Base-by-base conservation (phyloP, 163 green algal genomes). In the Chloromonas sp. region DNA sequence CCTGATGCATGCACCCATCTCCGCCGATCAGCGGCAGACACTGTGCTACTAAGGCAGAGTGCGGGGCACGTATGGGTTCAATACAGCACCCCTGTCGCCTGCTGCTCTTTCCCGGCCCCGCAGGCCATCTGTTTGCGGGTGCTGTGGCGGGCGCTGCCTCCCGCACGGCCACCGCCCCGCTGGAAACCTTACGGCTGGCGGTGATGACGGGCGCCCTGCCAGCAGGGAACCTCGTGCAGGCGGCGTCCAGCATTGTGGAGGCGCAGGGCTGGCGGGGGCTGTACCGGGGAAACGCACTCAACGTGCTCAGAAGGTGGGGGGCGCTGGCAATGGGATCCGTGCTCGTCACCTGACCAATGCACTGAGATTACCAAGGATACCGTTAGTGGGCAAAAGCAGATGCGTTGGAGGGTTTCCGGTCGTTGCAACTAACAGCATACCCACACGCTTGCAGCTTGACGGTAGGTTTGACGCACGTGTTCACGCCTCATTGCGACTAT, bases 261-360 rank as follows among this genome's bases (percentile, higher is more conserved):
- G 62, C 57, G 3, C 77, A 83, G 3, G 94, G 94, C 14, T 92
- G 90, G 87, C 81, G n/a, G 0, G 92, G 85, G 0, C 88, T 98
- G 61, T 98, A 93, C 91, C 88, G 87, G 5, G 95, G 95, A 83
- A 98, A 98, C 86, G 76, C 89, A 36, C 86, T 94, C 58, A 98
- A 97, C 84, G 93, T 97, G 79, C 60, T 95, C 60, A 36, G 36
- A 36, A 36, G 87, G 94, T 14, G 83, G 61, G 0, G 36, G 36
- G 36, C 36, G 85, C 85, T 58, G 36, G 36, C 36, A 36, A 36
- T 36, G 36, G 36, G 36, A 36, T 36, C 36, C 36, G 36, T 36
- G 36, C 36, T 36, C 36, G 36, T 36, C 36, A 36, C 36, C 36
- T 36, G 36, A 36, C 36, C 36, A 36, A 36, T 36, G 36, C 36